Base-by-base conservation (phyloP, 495 filamentous ascomycete genomes). In the Rhizodiscina lignyota region DNA sequence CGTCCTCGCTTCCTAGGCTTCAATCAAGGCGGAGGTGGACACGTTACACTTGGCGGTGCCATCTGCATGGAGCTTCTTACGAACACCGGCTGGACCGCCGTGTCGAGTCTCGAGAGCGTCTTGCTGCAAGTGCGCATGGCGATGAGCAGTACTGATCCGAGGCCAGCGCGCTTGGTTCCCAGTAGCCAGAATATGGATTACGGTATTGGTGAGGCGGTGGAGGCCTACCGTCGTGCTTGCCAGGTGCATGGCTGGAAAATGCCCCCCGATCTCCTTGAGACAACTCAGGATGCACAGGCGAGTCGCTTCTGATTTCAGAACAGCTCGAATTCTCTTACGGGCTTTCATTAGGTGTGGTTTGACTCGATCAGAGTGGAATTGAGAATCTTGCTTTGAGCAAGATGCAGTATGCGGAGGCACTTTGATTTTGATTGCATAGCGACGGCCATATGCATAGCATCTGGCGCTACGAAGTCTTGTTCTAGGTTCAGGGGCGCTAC, bases 41-140 rank as follows among this genome's bases (percentile, higher is more conserved):
- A 94, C 51, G 77, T 94, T 37, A 93, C 86, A 0, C 49, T 58
- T n/a, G 86, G 86, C 2, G 86, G 86, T 1, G 79, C 85, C 1
- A 65, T 94, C 55, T 94, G 86, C 54, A 85, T 93, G 81, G 79
- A 47, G 55, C 63, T 94, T 4, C 66, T 94, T 23, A 94, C 86
- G 2, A 79, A 75, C 46, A 62, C 70, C 6, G 86, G 86, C 10
- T 94, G 86, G 86, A 70, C 65, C 12, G 72, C 79, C 0, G 75
- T 67, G 0, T 69, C 63, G 35, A 72, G 66, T 18, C 70, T 94
- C 39, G 86, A 94, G 57, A 77, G 66, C 33, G 74, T 94, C 3
- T 56, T 94, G 5, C 51, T 92, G 35, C 84, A 93, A 58, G 74
- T 94, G 24, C 70, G 80, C 10, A 53, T 93, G 54, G 83, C 82